Evolutionary conservation across 2,329 filamentous ascomycete species (phyloP), one percentile per base, ranked within the genome.

Genomic region (Sclerotinia sclerotiorum): DNA sequence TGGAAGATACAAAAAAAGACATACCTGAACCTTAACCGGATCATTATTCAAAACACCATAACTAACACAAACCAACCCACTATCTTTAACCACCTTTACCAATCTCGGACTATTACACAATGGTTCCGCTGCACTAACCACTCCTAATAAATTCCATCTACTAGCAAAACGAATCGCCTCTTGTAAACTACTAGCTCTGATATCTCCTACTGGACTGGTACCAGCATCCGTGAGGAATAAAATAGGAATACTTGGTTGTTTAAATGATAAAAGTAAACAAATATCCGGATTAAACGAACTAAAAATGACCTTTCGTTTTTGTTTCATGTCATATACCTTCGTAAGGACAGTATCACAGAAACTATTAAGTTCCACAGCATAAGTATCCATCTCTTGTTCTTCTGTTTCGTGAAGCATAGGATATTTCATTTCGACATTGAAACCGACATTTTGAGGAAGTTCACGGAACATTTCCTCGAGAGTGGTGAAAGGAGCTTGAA

Each of bases 391-490:
- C 74, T 97, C 93, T 73, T 97, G 91, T 78, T 96, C 92, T 79
- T 97, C 93, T 69, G 88, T 92, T 82, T 99, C 96, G 78, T 94
- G 90, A 54, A 99, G 87, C 94, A 98, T 98, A 6, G 95, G 95
- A 78, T 99, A 99, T 81, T 99, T 98, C 86, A 99, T 91, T 82
- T 99, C 95, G 74, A 99, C 97, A 80, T 99, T 98, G 85, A 99
- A 99, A 19, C 95, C 94, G 29, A 97, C 91, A 19, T 87, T 84
- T 71, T 90, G 86, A 0, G 93, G 93, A 0, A 99, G 82, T 76
- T 94, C 90, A 75, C 87, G 86, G 81, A 99, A 97, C 78, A 98
- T 88, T 71, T 97, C 93, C 79, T 97, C 93, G 5, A 99, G 84
- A 0, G 95, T 99, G 10, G 94, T 94, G 80, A 99, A 99, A 0